A percentile compares a stretch with the other conserved stretches of the same genome.
phyloP scores from a whole-genome alignment of 2,329 filamentous ascomycete species.

The Colletotrichum graminicola region DNA sequence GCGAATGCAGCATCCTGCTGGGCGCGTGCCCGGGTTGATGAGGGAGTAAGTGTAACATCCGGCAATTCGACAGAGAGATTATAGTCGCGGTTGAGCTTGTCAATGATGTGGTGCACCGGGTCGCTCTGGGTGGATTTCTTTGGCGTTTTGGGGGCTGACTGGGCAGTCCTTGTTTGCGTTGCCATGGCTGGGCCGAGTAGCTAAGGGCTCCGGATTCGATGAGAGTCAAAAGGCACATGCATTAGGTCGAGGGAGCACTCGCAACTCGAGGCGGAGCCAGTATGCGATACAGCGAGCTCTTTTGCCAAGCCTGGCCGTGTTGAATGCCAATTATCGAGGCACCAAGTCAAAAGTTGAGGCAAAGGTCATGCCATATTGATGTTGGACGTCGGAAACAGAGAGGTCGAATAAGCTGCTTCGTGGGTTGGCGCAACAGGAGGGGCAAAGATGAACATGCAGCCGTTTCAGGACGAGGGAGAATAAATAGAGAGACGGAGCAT shows the following conservation, averaged over 20 bases:
- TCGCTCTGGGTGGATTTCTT: conserved; percentile 12
- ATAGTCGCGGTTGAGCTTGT: conserved; percentile 37
- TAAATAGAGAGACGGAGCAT: background rate
- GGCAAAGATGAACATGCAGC: too few relatives aligned
- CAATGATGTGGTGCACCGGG: conserved; percentile 8
- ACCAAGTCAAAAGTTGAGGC: background rate
- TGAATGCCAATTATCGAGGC: background rate
- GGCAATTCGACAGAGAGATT: conserved; percentile 29
- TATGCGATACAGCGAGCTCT: background rate
- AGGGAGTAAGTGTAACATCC: conserved; percentile 15
- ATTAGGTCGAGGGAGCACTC: background rate
- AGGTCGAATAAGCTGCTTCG: too few relatives aligned
- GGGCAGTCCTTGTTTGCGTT: conserved; percentile 3
- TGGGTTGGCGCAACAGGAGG: too few relatives aligned
- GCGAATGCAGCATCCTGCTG: conserved; percentile 7
- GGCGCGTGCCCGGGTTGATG: background rate
- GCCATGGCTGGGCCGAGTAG: conserved; percentile 14
- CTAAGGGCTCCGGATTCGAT: background rate
- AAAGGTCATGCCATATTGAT: conserved; percentile 10
- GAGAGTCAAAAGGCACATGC: background rate
- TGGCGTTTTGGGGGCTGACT: conserved; percentile 22
- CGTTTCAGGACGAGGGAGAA: background rate
- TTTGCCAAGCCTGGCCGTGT: background rate
- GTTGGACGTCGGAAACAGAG: background rate
- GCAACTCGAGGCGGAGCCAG: too few relatives aligned